Evolutionary conservation across 2,329 filamentous ascomycete genomes (phyloP), one percentile per base, ranked within the genome.

Genomic region (Aplosporella prunicola): DNA sequence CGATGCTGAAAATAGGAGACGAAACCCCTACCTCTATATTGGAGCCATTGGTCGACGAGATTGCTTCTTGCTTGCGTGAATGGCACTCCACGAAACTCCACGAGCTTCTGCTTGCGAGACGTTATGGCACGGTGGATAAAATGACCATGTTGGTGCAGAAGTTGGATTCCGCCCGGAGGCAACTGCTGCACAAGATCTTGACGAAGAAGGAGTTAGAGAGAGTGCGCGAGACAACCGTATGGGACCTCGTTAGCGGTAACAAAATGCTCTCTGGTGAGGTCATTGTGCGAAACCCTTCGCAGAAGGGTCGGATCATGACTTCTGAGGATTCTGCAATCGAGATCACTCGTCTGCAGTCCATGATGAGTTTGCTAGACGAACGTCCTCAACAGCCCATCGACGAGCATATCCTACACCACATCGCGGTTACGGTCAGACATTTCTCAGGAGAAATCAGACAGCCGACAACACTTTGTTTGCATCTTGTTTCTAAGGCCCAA

Each of bases 51-150:
- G 88, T 98, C 16, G 91, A 98, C 61, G 91, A 98, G 60, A 96
- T 98, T 50, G 88, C 91, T 10, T 95, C 88, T 3, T 98, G 91
- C 57, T 65, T 98, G 45, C 78, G 91, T 49, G 91, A 98, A 71
- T 98, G 91, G 93, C 89, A 98, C 63, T 93, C 91, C 14, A 94
- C 88, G 13, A 93, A 95, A 55, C 71, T 98, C 11, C 93, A 98
- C 62, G 86, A 93, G 56, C 70, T 96, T 16, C 72, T 98, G 1
- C 73, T 98, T 7, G 78, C 78, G 14, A 76, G 86, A 43, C 78
- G 88, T 56, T 98, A 98, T 61, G 66, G 72, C 33, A 74, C 80
- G 38, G 67, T 98, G 39, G 86, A 93, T 50, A 78, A 81, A 45
- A 78, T 96, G 56, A 83, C 86, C 2, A 73, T 74, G 40, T 71